Evolutionary conservation across 768 basidiomycete species (phyloP).

Genomic region (Serendipita indica): DNA sequence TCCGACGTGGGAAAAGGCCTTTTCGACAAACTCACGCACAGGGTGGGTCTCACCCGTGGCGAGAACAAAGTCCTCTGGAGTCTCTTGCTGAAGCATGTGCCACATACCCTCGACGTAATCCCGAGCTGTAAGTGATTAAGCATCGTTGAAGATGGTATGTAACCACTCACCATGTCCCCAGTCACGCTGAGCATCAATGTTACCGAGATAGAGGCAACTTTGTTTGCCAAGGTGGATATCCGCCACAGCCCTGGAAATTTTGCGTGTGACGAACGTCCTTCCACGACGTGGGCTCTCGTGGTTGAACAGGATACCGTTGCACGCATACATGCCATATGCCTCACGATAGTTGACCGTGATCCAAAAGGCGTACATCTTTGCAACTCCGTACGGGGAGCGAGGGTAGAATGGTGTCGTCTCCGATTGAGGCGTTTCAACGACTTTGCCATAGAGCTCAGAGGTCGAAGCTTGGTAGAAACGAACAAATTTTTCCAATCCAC

Average conservation of each 20-base stretch:
- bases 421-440: slow-evolving; percentile 86
- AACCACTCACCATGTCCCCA: slow-evolving; percentile 79
- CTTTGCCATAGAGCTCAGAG: slow-evolving; percentile 93
- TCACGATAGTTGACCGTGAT: slow-evolving; percentile 87
- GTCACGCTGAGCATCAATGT: slow-evolving; percentile 87
- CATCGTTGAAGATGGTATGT: background rate
- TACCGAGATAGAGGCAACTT: slow-evolving; percentile 81
- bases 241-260: slow-evolving; percentile 83
- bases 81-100: slow-evolving; percentile 82
- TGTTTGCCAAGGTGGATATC: slow-evolving; percentile 87
- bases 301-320: slow-evolving; percentile 95
- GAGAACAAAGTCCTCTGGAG: slow-evolving; percentile 80
- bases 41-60: slow-evolving; percentile 93
- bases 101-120: slow-evolving; percentile 98
- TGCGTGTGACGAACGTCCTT: slow-evolving; percentile 89
- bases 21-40: slow-evolving; percentile 86
- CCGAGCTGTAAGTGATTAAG: slow-evolving; percentile 33
- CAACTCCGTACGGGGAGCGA: slow-evolving; percentile 91
- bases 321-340: slow-evolving; percentile 91
- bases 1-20: slow-evolving; percentile 57
- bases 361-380: slow-evolving; percentile 88
- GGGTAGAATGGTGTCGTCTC: slow-evolving; percentile 98
- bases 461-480: slow-evolving; percentile 97
- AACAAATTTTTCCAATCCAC: slow-evolving; percentile 82
- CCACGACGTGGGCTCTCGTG: slow-evolving; percentile 94